These are phyloP conservation scores for Saccharum officinarum DNA, from an alignment of 176 grass and related monocot genomes.

Conservation along the genomic window DNA sequence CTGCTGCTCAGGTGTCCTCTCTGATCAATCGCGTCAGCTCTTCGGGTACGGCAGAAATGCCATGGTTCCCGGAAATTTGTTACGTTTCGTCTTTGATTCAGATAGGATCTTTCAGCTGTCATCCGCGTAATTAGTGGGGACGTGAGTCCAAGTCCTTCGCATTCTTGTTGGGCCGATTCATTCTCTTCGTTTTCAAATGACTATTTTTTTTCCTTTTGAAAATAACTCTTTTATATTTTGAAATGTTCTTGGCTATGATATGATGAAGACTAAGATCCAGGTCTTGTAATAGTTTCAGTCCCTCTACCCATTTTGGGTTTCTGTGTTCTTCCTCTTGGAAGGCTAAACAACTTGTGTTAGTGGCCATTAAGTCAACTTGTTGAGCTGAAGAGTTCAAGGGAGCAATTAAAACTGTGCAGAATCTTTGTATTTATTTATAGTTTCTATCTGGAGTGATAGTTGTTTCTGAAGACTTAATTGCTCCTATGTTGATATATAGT, in stretches of 20 bases:
- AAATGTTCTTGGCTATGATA: conserved; percentile 13
- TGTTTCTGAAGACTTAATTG: conserved; percentile 26
- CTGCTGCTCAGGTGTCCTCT: background rate
- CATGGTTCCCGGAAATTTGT: conserved; percentile 19
- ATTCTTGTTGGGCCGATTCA: conserved; percentile 10
- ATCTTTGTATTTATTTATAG: conserved; percentile 35
- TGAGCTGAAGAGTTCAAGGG: conserved; percentile 50
- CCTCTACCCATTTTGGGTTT: conserved; percentile 36
- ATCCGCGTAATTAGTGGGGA: background rate
- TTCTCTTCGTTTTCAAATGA: background rate
- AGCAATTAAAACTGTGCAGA: conserved; percentile 35
- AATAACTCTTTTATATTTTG: background rate
- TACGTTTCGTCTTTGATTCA: background rate
- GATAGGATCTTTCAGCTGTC: background rate
- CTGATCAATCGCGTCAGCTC: conserved; percentile 28
- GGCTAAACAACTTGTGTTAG: conserved; percentile 29
- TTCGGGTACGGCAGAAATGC: conserved; percentile 14
- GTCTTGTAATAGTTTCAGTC: conserved; percentile 18
- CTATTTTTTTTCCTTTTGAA: background rate
- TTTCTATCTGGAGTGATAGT: conserved; percentile 27
- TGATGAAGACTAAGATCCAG: conserved; percentile 35
- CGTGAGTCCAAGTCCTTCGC: conserved; percentile 35
- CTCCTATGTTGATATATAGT: no score
- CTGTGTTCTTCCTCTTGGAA: conserved; percentile 34
- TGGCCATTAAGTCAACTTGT: conserved; percentile 48